Evolutionary conservation across 345 rosid species (phyloP).

Genomic region (Geranium brycei): DNA sequence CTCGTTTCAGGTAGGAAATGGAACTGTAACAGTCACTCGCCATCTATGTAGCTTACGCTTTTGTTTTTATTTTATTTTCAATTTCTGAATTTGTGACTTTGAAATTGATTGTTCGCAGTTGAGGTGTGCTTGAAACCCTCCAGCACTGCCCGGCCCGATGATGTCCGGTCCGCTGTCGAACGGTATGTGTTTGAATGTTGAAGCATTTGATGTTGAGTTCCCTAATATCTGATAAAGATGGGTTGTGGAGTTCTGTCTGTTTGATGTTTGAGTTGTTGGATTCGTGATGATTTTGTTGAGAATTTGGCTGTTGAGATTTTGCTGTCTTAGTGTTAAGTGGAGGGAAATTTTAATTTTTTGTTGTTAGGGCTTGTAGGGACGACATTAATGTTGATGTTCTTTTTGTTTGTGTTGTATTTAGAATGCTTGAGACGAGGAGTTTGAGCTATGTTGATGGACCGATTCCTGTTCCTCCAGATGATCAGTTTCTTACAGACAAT

Average conservation of each 20-base stretch:
- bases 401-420: slow-evolving; percentile 8
- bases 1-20: slow-evolving; percentile 52
- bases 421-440: slow-evolving; percentile 87
- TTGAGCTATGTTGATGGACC: slow-evolving; percentile 86
- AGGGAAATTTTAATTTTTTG: neutral
- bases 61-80: neutral
- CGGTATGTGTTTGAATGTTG: slow-evolving; percentile 18
- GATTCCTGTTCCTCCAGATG: slow-evolving; percentile 52
- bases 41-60: neutral
- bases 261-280: too few relatives aligned
- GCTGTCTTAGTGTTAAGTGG: neutral
- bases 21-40: neutral
- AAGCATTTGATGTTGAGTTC: neutral
- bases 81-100: neutral
- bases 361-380: neutral
- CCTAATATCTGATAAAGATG: neutral
- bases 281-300: too few relatives aligned
- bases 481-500: slow-evolving; percentile 55
- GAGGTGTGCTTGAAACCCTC: slow-evolving; percentile 90
- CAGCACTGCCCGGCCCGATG: slow-evolving; percentile 62
- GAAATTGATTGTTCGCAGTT: slow-evolving; percentile 25
- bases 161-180: slow-evolving; percentile 62
- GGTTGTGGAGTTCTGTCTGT: too few relatives aligned
- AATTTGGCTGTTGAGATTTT: neutral
- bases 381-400: neutral